phyloP scores from a whole-genome alignment of 2,329 filamentous ascomycete genomes.

The Chrysosporium queenslandicum region DNA sequence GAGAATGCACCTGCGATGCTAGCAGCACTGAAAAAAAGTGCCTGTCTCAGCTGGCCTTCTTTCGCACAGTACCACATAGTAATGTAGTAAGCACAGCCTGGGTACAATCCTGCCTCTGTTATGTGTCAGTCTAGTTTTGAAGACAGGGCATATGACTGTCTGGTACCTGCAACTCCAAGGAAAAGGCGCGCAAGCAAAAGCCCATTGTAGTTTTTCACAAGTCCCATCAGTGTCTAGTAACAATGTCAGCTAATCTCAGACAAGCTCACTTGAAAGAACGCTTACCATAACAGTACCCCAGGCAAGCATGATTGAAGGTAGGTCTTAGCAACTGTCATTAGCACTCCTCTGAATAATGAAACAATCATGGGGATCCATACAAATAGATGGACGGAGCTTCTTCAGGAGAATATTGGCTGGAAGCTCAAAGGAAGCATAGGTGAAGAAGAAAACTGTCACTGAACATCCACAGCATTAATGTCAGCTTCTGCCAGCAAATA shows the following conservation, averaged over 20 bases:
- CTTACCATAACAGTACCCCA: constrained; percentile 42
- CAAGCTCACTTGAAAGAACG: too few species aligned
- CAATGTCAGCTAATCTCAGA: too few species aligned
- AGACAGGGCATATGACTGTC: neutral
- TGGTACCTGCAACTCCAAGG: constrained; percentile 30
- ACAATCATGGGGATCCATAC: constrained; percentile 8
- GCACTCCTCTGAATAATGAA: neutral
- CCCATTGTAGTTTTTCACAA: constrained; percentile 39
- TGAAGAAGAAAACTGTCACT: constrained; percentile 23
- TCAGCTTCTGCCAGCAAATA: neutral
- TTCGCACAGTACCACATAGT: constrained; percentile 40
- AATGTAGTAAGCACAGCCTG: constrained; percentile 38
- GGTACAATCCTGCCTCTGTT: constrained; percentile 35
- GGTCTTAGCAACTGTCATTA: constrained; percentile 12
- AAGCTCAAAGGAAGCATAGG: constrained; percentile 20
- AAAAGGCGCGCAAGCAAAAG: constrained; percentile 42
- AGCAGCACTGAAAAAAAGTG: constrained; percentile 41
- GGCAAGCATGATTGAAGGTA: constrained; percentile 27
- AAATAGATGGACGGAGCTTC: constrained; percentile 23
- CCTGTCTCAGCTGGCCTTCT: constrained; percentile 36
- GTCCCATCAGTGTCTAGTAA: constrained; percentile 39
- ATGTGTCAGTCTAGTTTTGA: neutral
- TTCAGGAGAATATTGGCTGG: constrained; percentile 25
- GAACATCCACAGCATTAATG: neutral
- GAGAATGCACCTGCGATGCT: constrained; percentile 45